Base-by-base conservation (phyloP, 352 stramenopile species). In the Pythium brassicae region DNA sequence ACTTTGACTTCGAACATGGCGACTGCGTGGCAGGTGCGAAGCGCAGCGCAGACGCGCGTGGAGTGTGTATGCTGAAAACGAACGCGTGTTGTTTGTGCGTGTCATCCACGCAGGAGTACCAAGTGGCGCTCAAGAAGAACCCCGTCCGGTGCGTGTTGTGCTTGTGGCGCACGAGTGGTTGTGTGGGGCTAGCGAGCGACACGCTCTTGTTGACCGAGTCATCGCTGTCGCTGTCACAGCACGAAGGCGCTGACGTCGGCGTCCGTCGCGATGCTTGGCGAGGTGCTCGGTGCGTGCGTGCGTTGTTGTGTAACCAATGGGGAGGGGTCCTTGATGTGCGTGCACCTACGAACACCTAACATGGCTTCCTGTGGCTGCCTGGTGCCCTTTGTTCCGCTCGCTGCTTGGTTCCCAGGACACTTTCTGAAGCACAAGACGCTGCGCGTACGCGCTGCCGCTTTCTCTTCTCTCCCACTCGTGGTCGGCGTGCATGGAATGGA, bases 201-300 rank as follows among this genome's bases (percentile, higher is more conserved):
- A 17, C 6, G 32, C 32, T 37, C 32, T 37, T 26, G 8, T 19
- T 46, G 40, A 45, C 39, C 17, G 8, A 23, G 39, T 25, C 20
- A 6, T 8, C 47, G 25, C n/a, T 50, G 46, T 42, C 10, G 11
- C 3, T 19, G 2, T 19, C 19, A 23, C 48, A 89, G 79, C 20
- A 91, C 81, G 17, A 91, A 91, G 54, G 64, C 78, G 6, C 47
- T 86, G 46, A 91, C 81, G 15, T 88, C 81, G 11, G 81, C 68
- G 4, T 66, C 59, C 0, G 79, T 91, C 20, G 78, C 74, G 17
- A 81, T 79, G 59, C 63, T 87, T 0, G 81, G 81, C 37, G 81
- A 91, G 69, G 59, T 88, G 29, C 52, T 89, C 29, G 81, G 81
- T 89, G 22, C n/a, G 42, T n/a, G n/a, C n/a, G n/a, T 19, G 42